These are phyloP conservation scores for Epichloe sibirici DNA, from an alignment of 2,329 filamentous ascomycete species.

Conservation along the genomic window DNA sequence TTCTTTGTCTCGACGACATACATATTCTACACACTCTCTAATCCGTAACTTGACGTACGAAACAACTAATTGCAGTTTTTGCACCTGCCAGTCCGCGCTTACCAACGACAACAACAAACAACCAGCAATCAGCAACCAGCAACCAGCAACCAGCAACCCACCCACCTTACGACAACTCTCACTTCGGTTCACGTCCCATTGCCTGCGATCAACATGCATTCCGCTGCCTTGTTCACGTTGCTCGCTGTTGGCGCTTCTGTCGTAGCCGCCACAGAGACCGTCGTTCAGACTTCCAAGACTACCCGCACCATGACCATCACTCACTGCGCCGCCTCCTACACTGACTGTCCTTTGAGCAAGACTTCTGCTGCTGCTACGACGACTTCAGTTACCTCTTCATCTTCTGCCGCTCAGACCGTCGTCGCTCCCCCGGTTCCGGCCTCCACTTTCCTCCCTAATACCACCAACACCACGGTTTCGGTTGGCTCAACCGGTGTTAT, in stretches of 20 bases:
- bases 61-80: background rate
- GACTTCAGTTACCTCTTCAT: slow-evolving; percentile 11
- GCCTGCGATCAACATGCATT: slow-evolving; percentile 30
- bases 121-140: background rate
- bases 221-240: slow-evolving; percentile 29
- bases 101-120: background rate
- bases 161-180: background rate
- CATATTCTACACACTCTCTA: background rate
- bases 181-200: background rate
- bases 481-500: slow-evolving; percentile 11
- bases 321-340: slow-evolving; percentile 30
- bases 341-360: slow-evolving; percentile 28
- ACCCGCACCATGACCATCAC: slow-evolving; percentile 35
- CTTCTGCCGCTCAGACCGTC: slow-evolving; percentile 11
- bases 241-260: slow-evolving; percentile 29
- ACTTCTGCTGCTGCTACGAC: slow-evolving; percentile 10
- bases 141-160: background rate
- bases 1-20: slow-evolving; percentile 1
- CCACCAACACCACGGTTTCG: slow-evolving; percentile 14
- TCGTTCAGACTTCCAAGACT: slow-evolving; percentile 31
- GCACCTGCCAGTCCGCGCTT: background rate
- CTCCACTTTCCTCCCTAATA: background rate
- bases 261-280: slow-evolving; percentile 25
- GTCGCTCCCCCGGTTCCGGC: background rate
- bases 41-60: too few relatives aligned